Base-by-base conservation (phyloP, 2,329 filamentous ascomycete species). In the Trichoderma sp. region DNA sequence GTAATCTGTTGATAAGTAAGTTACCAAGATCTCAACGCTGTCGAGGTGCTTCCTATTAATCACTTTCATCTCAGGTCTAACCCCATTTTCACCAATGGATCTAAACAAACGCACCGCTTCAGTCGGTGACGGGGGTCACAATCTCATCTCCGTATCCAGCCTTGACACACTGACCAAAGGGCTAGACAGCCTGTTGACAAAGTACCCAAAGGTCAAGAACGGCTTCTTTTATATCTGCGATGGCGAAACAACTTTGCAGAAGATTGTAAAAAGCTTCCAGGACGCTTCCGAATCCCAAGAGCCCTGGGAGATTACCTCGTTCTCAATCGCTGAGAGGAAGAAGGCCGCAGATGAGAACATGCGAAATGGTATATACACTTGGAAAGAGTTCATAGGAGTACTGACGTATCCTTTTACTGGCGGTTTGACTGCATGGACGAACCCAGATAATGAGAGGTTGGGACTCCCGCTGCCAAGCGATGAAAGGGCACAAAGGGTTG, bases 221-320 rank as follows among this genome's bases (percentile, higher is more conserved):
- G 39, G 24, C 39, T 70, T 70, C 57, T 62, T 70, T 21, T 70
- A 70, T 39, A 70, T 70, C 67, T 70, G 67, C 30, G 67, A 70
- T 15, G 67, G 67, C 30, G 30, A 70, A 24, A 70, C 67, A 5
- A 70, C 18, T 28, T 7, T 70, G 57, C 67, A 70, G 39, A 43
- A 57, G 30, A 53, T 70, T n/a, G 57, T 70, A 4, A 36, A 70
- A 36, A 62, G 57, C 28, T 70, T 70, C 15, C 57, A 70, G 21
- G 67, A 51, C 5, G 67, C 57, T 15, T 70, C 67, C 14, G 67
- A 70, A 11, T 51, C 57, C 18, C 53, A 53, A 18, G 67, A 70
- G 5, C 39, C 67, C 6, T 62, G 67, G 67, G 30, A 36, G 15
- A 36, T 70, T 18, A 61, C 57, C 2, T 70, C 57, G 21, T 62